Conservation (phyloP, 2,329 filamentous ascomycete genomes). For the Clonostachys sp. region DNA sequence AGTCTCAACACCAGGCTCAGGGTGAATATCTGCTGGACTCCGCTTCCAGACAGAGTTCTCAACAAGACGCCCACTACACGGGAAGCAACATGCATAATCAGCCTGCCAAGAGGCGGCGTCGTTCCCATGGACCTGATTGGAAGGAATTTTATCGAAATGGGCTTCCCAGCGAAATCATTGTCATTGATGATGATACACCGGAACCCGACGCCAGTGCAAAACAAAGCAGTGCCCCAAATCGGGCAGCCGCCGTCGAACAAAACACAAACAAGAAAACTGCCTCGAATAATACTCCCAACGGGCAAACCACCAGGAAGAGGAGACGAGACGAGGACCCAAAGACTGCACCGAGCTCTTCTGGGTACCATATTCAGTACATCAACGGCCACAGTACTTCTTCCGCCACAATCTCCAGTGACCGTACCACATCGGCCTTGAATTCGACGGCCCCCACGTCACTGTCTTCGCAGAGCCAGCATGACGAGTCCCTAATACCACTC, state of each 20-base stretch:
- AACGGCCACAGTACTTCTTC: conserved; percentile 69
- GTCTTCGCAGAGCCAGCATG: conserved; percentile 58
- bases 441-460: conserved; percentile 86
- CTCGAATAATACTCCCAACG: conserved; percentile 38
- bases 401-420: conserved; percentile 74
- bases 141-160: conserved; percentile 78
- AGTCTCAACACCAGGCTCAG: conserved; percentile 1
- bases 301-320: conserved; percentile 68
- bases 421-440: conserved; percentile 74
- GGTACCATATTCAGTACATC: conserved; percentile 70
- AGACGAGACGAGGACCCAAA: conserved; percentile 52
- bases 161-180: conserved; percentile 77
- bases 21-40: not conserved
- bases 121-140: conserved; percentile 70
- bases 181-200: conserved; percentile 74
- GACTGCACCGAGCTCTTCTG: conserved; percentile 50
- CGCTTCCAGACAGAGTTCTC: not conserved
- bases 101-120: conserved; percentile 44
- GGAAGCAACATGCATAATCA: conserved; percentile 7
- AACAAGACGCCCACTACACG: conserved; percentile 1
- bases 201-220: conserved; percentile 42
- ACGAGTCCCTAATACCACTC: conserved; percentile 66
- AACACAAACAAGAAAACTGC: conserved; percentile 12
- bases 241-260: conserved; percentile 7
- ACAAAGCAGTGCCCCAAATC: conserved; percentile 17